These are phyloP conservation scores for Serendipita sp. DNA, from an alignment of 768 basidiomycete genomes.

Conservation along the genomic window DNA sequence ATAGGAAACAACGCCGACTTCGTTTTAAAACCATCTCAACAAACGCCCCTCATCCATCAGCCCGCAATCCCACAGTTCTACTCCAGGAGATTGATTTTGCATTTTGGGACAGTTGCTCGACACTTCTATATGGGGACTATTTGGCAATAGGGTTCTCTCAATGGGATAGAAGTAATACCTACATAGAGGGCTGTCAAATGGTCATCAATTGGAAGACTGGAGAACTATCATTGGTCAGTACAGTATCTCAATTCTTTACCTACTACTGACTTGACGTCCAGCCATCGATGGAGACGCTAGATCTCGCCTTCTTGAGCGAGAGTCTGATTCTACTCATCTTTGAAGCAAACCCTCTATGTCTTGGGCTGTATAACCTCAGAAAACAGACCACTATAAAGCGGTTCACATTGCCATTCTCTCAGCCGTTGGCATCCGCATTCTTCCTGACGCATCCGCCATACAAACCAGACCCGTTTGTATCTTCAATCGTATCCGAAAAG, in stretches of 20 bases:
- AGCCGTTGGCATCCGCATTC: neutral
- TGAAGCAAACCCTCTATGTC: neutral
- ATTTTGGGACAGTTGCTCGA: neutral
- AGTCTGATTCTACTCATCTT: neutral
- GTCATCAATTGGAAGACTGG: neutral
- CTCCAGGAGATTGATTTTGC: neutral
- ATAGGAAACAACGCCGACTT: neutral
- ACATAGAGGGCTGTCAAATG: neutral
- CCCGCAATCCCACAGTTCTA: neutral
- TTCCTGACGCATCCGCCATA: neutral
- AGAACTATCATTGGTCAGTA: no score
- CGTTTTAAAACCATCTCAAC: neutral
- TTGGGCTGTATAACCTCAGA: neutral
- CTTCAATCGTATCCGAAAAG: no score
- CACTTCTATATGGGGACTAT: neutral
- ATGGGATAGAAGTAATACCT: neutral
- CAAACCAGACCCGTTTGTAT: neutral
- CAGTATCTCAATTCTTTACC: no score
- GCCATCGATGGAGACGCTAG: no score
- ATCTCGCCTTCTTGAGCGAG: neutral
- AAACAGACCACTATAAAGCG: neutral
- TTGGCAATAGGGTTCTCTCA: neutral
- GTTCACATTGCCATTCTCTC: neutral
- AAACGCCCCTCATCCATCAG: neutral
- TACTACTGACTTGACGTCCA: no score